Base-by-base conservation (phyloP, 2,329 filamentous ascomycete genomes). In the Colletotrichum ledebouriae region DNA sequence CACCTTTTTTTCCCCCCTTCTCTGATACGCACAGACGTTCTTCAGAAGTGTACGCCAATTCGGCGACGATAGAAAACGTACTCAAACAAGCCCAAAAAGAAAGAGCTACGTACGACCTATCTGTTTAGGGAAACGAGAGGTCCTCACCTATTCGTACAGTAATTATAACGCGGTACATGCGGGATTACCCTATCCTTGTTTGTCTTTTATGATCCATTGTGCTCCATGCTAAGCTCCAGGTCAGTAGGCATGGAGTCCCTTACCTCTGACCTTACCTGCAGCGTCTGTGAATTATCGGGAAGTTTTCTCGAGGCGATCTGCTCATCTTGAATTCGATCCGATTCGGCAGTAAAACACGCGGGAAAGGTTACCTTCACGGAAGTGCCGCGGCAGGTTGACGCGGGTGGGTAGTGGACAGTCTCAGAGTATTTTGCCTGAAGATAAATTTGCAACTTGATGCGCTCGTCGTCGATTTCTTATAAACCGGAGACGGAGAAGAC, bases 201-300 rank as follows among this genome's bases (percentile, higher is more conserved):
- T 44, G 25, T 34, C 50, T 61, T 5, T 34, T 22, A 53, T 59
- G 47, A 46, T 44, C 56, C 69, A 60, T 42, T 39, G 15, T 61
- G 15, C 57, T 59, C 67, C 50, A 64, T 50, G 39, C 68, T 70
- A 60, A 67, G 69, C 73, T 73, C 72, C 68, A 71, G 74, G 76
- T 76, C 76, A 79, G 75, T 73, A 78, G 77, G 77, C 78, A 71
- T 76, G 74, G 74, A 77, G 79, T 74, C 76, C 76, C 83, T 86
- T 86, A 86, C 84, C 84, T 84, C 84, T 84, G 82, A 85, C 83
- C 82, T 85, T 85, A 85, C 84, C 83, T 84, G 76, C 73, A 76
- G 69, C 74, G 74, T 72, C 71, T 74, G 73, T 73, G 73, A 44
- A 49, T 57, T 50, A 63, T 66, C 66, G 67, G 56, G 2, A 29